Base-by-base conservation (phyloP, 192 early-diverging fungal genomes). In the Coemansia sp. region DNA sequence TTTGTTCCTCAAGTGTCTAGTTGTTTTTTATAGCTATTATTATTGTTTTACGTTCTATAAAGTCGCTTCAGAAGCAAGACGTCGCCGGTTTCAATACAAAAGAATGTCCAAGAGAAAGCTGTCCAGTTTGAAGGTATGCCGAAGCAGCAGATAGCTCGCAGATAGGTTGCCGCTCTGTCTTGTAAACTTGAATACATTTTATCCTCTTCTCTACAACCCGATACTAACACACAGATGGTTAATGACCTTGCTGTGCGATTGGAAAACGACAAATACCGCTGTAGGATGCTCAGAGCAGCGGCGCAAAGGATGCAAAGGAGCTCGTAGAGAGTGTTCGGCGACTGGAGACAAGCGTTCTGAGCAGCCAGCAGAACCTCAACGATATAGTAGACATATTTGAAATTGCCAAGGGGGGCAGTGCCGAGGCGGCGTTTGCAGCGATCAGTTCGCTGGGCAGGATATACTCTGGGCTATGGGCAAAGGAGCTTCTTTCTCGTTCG, bases 361-460 rank as follows among this genome's bases (percentile, higher is more conserved):
- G 81, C 49, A 87, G 83, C 68, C 89, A 87, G 71, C 78, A 88
- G 25, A 81, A 88, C 46, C 74, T 93, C 13, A 93, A 93, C 74
- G 87, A 90, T 62, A 78, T 95, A 42, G 87, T 88, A 5, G 73
- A 80, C 18, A 74, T 95, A 35, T 61, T 72, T 34, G 34, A 24
- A 1, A 36, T 71, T 9, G 60, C 66, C 13, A 79, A 87, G 72
- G 49, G 68, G n/a, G 71, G 74, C 18, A 60, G 65, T 10, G 72
- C 75, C 4, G 86, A 88, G 51, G 70, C 87, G 0, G 81, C 84
- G 20, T 85, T 92, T 71, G 82, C 86, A 0, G 86, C 89, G 4
- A 84, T 91, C 30, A 84, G 88, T 68, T 83, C 91, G 0, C 75
- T 94, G 29, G 83, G 87, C 20, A 82, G 90, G 36, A 84, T 93